phyloP scores from a whole-genome alignment of 2,329 filamentous ascomycete genomes.

The Laburnicola sp. region DNA sequence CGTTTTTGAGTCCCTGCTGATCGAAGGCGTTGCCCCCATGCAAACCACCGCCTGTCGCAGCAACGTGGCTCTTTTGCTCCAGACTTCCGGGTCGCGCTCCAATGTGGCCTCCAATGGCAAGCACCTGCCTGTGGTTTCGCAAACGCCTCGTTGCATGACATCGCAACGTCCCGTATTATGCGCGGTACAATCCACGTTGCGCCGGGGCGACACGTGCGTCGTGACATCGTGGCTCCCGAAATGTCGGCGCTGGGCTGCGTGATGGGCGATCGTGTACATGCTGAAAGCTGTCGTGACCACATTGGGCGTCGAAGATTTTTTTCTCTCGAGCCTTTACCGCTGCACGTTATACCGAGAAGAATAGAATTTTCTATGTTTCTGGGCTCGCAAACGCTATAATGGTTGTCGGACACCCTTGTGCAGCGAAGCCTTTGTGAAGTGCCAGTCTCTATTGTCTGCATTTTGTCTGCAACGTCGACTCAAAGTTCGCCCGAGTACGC shows the following conservation, averaged over 20 bases:
- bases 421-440: no score
- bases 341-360: background rate
- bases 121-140: background rate
- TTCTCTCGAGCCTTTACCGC: background rate
- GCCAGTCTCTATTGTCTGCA: no score
- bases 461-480: no score
- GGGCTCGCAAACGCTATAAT: background rate
- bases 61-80: no score
- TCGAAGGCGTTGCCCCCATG: background rate
- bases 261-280: background rate
- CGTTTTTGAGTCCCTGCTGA: background rate
- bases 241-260: background rate
- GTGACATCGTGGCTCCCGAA: background rate
- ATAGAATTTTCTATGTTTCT: no score
- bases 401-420: background rate
- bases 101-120: background rate
- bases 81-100: background rate
- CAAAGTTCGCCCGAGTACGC: no score
- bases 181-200: no score
- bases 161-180: background rate
- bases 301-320: background rate
- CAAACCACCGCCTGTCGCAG: background rate
- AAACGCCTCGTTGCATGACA: background rate
- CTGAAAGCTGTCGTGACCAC: background rate
- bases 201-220: background rate